Conservation (phyloP, 2,329 filamentous ascomycete genomes). For the Fusarium mundagurra region DNA sequence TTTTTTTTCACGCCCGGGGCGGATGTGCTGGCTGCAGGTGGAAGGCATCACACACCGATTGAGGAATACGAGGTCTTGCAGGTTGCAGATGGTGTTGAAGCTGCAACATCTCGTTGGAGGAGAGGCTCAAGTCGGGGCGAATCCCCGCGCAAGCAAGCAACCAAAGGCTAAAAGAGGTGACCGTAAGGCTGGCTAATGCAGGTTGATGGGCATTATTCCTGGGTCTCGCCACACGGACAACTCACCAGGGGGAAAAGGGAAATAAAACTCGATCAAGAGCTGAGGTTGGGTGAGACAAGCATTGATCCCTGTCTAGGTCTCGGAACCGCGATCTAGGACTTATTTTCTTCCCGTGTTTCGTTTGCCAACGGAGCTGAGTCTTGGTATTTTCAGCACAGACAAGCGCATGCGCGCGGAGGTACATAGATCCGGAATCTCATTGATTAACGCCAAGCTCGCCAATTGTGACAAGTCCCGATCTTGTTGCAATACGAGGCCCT, state of each 20-base stretch:
- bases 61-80: slow-evolving; percentile 26
- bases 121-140: slow-evolving; percentile 18
- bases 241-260: slow-evolving; percentile 5
- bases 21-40: slow-evolving; percentile 15
- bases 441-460: neutral
- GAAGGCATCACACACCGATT: slow-evolving; percentile 30
- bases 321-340: neutral
- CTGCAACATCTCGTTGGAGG: slow-evolving; percentile 28
- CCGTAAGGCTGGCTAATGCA: slow-evolving; percentile 37
- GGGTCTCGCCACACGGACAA: neutral
- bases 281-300: slow-evolving; percentile 11
- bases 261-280: neutral
- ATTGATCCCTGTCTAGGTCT: neutral
- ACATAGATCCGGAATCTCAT: neutral
- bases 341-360: neutral
- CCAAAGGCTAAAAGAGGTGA: neutral
- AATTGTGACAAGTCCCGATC: neutral
- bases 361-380: neutral
- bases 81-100: slow-evolving; percentile 8
- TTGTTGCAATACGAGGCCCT: slow-evolving; percentile 15
- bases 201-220: neutral
- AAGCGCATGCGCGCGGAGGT: slow-evolving; percentile 7
- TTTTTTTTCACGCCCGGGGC: neutral
- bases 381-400: no score
- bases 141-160: neutral